Conservation (phyloP, 129 eudicot species). For the Flaveria sonorensis region DNA sequence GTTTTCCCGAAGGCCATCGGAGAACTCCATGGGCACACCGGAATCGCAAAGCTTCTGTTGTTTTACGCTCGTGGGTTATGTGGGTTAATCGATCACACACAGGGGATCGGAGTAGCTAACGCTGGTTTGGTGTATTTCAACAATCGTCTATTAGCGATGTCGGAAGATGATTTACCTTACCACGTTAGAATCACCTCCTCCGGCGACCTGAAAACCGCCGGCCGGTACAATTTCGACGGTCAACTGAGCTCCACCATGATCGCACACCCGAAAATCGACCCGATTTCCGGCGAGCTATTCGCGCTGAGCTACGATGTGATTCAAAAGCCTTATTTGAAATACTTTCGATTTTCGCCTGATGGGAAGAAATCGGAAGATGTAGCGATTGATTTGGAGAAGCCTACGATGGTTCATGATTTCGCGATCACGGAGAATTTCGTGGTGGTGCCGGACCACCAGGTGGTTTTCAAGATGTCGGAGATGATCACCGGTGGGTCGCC, state of each 20-base stretch:
- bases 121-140: slow-evolving; percentile 49
- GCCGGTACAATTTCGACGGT: slow-evolving; percentile 28
- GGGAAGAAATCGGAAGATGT: slow-evolving; percentile 43
- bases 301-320: slow-evolving; percentile 44
- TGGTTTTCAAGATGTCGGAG: slow-evolving; percentile 42
- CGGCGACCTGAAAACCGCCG: slow-evolving; percentile 39
- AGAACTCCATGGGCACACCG: slow-evolving; percentile 60
- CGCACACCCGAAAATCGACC: slow-evolving; percentile 53
- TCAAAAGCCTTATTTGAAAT: slow-evolving; percentile 44
- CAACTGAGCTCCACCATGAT: slow-evolving; percentile 43
- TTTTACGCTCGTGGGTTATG: slow-evolving; percentile 57
- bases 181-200: slow-evolving; percentile 31
- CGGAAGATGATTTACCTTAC: slow-evolving; percentile 51
- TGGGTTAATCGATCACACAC: slow-evolving; percentile 43
- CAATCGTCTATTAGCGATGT: slow-evolving; percentile 42
- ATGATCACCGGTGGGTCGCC: slow-evolving; percentile 50
- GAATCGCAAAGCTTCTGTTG: slow-evolving; percentile 44
- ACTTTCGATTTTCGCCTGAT: slow-evolving; percentile 36
- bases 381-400: slow-evolving; percentile 30
- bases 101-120: slow-evolving; percentile 38
- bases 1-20: slow-evolving; percentile 65
- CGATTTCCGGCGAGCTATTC: slow-evolving; percentile 38
- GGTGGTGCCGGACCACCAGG: slow-evolving; percentile 35
- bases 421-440: slow-evolving; percentile 46
- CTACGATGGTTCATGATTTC: slow-evolving; percentile 53